Conservation (phyloP, 192 early-diverging fungal species). For the Thoreauomyces humboldtii region DNA sequence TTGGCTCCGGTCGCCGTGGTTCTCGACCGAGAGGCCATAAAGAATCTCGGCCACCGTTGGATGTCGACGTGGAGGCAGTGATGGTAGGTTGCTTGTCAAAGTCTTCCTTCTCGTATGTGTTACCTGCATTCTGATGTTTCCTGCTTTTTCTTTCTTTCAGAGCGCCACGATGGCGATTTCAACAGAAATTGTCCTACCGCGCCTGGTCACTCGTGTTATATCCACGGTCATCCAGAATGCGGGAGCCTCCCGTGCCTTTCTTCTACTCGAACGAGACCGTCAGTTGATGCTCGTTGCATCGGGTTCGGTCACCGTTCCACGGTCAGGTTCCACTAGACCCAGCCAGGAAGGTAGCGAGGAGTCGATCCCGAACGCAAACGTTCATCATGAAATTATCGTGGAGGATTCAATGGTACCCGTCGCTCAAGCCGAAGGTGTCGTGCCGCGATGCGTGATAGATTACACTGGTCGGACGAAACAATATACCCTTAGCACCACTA, state of each 20-base stretch:
- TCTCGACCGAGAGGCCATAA: too few relatives aligned
- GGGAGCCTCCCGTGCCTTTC: constrained; percentile 6
- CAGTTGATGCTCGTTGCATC: constrained; percentile 8
- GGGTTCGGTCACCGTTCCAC: neutral
- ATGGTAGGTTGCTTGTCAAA: too few relatives aligned
- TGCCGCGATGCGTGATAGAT: constrained; percentile 9
- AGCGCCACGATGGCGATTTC: constrained; percentile 16
- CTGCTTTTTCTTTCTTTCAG: too few relatives aligned
- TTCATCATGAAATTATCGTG: neutral
- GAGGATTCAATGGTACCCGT: neutral
- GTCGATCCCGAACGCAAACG: too few relatives aligned
- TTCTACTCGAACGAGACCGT: constrained; percentile 1
- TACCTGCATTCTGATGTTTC: neutral
- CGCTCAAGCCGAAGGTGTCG: neutral
- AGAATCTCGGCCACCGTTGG: too few relatives aligned
- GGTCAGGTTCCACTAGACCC: too few relatives aligned
- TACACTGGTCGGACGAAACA: constrained; percentile 13
- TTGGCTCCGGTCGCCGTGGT: too few relatives aligned
- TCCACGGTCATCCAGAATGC: constrained; percentile 7
- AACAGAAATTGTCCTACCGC: constrained; percentile 16
- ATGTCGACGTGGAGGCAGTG: constrained; percentile 8
- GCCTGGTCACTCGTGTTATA: constrained; percentile 6
- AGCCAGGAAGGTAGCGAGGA: too few relatives aligned
- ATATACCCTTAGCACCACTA: neutral
- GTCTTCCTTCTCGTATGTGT: neutral